A percentile compares a stretch with the other conserved stretches of the same genome.
These are phyloP conservation scores for Ceratocystis ficicola DNA, from an alignment of 2,329 filamentous ascomycete genomes.

Conservation along the genomic window DNA sequence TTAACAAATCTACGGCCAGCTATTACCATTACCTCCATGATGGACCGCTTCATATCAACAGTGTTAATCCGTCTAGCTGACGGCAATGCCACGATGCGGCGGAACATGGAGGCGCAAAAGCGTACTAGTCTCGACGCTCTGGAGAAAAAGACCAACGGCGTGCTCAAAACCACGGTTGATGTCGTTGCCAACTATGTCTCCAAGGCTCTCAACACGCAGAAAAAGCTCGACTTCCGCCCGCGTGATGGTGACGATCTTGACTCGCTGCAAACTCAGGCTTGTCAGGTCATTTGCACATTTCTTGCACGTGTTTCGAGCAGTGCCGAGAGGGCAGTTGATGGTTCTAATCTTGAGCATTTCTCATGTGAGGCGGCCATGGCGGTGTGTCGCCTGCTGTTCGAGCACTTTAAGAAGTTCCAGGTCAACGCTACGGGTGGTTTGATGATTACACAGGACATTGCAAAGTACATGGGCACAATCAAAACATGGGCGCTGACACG, in stretches of 20 bases:
- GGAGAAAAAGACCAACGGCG: constrained; percentile 65
- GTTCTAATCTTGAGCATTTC: constrained; percentile 71
- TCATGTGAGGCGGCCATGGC: constrained; percentile 72
- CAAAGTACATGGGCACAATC: constrained; percentile 78
- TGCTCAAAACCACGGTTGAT: constrained; percentile 46
- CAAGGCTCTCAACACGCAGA: constrained; percentile 62
- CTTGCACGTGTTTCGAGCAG: constrained; percentile 54
- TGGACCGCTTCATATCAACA: constrained; percentile 82
- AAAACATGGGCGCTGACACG: constrained; percentile 67
- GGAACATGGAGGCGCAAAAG: constrained; percentile 77
- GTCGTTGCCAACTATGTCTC: constrained; percentile 65
- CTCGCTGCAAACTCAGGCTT: constrained; percentile 75
- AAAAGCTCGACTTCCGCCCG: constrained; percentile 83
- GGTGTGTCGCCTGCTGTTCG: constrained; percentile 65
- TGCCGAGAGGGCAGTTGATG: constrained; percentile 59
- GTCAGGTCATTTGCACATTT: constrained; percentile 69
- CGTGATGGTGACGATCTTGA: constrained; percentile 62
- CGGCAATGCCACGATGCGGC: constrained; percentile 76
- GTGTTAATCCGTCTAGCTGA: constrained; percentile 83
- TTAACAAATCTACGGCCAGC: constrained; percentile 66
- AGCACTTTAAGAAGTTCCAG: constrained; percentile 88
- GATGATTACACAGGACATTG: constrained; percentile 92
- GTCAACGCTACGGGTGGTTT: constrained; percentile 88
- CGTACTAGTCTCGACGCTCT: constrained; percentile 61
- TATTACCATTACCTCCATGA: constrained; percentile 81